Evolutionary conservation across 2,329 filamentous ascomycete species (phyloP), one percentile per base, ranked within the genome.

Genomic region (Colletotrichum agaves): DNA sequence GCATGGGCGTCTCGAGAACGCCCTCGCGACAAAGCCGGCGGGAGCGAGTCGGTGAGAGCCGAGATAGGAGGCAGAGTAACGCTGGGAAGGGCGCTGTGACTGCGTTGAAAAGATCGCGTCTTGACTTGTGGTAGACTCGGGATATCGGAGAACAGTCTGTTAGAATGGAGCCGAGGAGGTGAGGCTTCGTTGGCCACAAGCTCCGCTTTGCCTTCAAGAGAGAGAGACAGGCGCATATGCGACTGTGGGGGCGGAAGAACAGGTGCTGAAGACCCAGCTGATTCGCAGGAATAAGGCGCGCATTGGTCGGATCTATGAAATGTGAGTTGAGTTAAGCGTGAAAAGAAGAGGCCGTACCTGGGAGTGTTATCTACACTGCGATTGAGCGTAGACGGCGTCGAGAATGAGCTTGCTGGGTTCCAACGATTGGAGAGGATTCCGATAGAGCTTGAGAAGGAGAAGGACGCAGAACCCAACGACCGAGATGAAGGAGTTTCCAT

Each of bases 171-270:
- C 58, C 89, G 90, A 2, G 91, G 93, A 3, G 92, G 91, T 3
- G 91, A 91, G 33, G 86, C 84, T 70, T 91, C 88, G 69, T 90
- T 86, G 61, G 91, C 88, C 21, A 94, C 88, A 58, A 98, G 85
- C 74, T 95, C 91, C n/a, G 95, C 95, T 75, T 94, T 95, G 72
- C 95, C 95, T 75, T 98, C 93, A 35, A 94, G 86, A 17, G 93
- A 96, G 74, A 96, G 89, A 2, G 93, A 93, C 31, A 98, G 84
- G 55, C 93, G 90, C 64, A 97, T 86, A 31, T 87, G 85, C n/a
- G 83, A 79, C 53, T 49, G 80, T 55, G 76, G 78, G 55, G 77
- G 74, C 60, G 80, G 75, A 13, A 81, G 75, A 53, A 78, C 61
- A 12, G 75, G 69, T 10, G 50, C 19, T 13, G 70, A 66, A 2